Evolutionary conservation across 225 moss, liverwort and hornwort species (phyloP), one percentile per base, ranked within the genome.

Genomic region (Climacium dendroides): DNA sequence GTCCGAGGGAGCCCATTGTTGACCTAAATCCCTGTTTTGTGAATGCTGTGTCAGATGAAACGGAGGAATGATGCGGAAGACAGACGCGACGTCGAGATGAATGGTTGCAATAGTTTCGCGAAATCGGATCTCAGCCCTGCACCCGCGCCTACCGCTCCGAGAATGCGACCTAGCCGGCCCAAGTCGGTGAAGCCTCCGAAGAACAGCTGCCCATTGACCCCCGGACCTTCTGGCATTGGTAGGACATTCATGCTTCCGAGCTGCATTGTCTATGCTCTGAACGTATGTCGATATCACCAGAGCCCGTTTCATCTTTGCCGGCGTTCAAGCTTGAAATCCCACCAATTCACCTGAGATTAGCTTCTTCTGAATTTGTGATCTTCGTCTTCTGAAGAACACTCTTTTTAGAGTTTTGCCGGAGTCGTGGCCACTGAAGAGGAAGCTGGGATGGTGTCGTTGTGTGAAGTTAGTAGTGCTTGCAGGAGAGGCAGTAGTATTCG

Each of bases 121-220:
- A 94, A 92, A 83, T 89, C 92, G 19, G 95, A 95, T 85, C 70
- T 85, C 15, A 94, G 92, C 87, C 92, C 93, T 65, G 84, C 90
- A 5, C 92, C 91, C 23, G 89, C 92, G 45, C 93, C 94, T 37
- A 63, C 93, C 35, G 94, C 89, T 60, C 91, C 93, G 43, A 90
- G 94, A 83, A 90, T 92, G 87, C 90, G 94, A 85, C 94, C 94
- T 2, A 93, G 91, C 85, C 93, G 96, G 37, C 91, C 95, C 9
- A 96, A 96, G 92, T 82, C 91, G 41, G 91, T 83, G 82, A 93
- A 95, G 89, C 93, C 95, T 63, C 74, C 93, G 85, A 96, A 95
- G 91, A 94, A 84, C 89, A 94, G 86, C 89, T 94, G 92, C 57
- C 94, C 93, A 29, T 85, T 87, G 71, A 95, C 93, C 47, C 93